A percentile compares a stretch with the other conserved stretches of the same genome.
Evolutionary conservation across 1,284 basidiomycete genomes (phyloP).

Genomic region (Cerrena zonata): DNA sequence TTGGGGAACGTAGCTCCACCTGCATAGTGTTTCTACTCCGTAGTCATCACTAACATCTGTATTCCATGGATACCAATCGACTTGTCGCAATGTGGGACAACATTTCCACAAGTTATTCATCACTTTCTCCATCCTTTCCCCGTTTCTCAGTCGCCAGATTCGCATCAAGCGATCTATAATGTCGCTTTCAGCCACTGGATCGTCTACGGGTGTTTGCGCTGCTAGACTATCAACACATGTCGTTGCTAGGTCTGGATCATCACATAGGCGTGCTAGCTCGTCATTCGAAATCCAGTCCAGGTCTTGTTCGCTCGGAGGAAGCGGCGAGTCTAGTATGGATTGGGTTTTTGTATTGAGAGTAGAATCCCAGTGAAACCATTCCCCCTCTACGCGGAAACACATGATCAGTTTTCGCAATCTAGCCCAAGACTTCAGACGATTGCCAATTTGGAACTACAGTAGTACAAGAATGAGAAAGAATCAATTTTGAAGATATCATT

Average conservation of each 20-base stretch:
- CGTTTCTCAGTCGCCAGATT: conserved; percentile 10
- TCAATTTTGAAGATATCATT: no score
- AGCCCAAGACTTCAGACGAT: conserved; percentile 3
- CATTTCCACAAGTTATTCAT: conserved; percentile 6
- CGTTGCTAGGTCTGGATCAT: not conserved
- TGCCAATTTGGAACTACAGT: no score
- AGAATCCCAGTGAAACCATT: not conserved
- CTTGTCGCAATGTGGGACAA: conserved; percentile 15
- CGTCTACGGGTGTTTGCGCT: conserved; percentile 2
- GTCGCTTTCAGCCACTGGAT: conserved; percentile 2
- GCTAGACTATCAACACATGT: not conserved
- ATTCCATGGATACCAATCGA: conserved; percentile 16
- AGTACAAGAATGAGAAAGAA: no score
- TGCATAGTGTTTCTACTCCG: not conserved
- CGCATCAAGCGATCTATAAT: conserved; percentile 8
- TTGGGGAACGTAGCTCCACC: conserved; percentile 1
- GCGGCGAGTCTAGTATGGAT: no score
- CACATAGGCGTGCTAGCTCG: not conserved
- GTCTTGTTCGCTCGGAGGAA: conserved; percentile 3
- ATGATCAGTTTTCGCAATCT: conserved; percentile 11
- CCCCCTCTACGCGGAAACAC: not conserved
- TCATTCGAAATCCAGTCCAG: not conserved
- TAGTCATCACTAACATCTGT: no score
- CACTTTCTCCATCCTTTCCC: not conserved
- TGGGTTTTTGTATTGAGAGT: no score